These are phyloP conservation scores for Catharanthus roseus DNA, from an alignment of 257 asterid species.

Conservation along the genomic window DNA sequence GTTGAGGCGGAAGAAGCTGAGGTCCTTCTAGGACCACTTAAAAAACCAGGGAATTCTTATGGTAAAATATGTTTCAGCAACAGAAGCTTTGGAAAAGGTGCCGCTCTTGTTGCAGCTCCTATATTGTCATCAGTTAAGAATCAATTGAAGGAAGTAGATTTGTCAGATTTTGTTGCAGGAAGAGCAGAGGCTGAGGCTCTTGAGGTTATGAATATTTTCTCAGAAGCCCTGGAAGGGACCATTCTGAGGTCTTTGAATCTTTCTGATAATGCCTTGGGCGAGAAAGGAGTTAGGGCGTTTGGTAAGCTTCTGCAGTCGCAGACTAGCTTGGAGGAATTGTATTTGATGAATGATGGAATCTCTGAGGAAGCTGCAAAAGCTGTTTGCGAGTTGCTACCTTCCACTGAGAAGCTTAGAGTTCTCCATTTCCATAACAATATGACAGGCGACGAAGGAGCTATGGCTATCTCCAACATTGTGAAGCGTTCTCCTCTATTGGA, in stretches of 20 bases:
- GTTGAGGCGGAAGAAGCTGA: slow-evolving; percentile 74
- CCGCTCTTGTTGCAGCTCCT: slow-evolving; percentile 80
- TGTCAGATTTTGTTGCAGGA: slow-evolving; percentile 96
- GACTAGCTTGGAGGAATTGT: slow-evolving; percentile 66
- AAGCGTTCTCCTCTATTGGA: slow-evolving; percentile 65
- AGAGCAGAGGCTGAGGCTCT: slow-evolving; percentile 93
- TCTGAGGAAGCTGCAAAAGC: slow-evolving; percentile 95
- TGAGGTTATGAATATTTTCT: slow-evolving; percentile 83
- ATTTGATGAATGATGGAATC: slow-evolving; percentile 85
- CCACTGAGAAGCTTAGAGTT: slow-evolving; percentile 56
- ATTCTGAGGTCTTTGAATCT: slow-evolving; percentile 68
- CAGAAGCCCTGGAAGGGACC: slow-evolving; percentile 85
- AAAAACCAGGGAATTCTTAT: slow-evolving; percentile 62
- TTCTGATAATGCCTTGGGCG: slow-evolving; percentile 92
- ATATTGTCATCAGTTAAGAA: slow-evolving; percentile 63
- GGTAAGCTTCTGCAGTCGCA: slow-evolving; percentile 75
- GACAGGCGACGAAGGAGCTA: slow-evolving; percentile 97
- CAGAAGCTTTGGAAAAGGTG: slow-evolving; percentile 79
- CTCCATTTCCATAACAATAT: slow-evolving; percentile 93
- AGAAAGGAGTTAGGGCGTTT: slow-evolving; percentile 91
- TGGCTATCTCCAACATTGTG: slow-evolving; percentile 66
- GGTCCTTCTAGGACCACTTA: slow-evolving; percentile 66
- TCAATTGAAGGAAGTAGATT: slow-evolving; percentile 84
- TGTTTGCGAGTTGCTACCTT: slow-evolving; percentile 76
- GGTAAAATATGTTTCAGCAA: slow-evolving; percentile 86